Percentiles rank a stretch among this genome's conserved stretches.
Evolutionary conservation across 2,329 filamentous ascomycete species (phyloP).

Genomic region (Fusarium avenaceum): DNA sequence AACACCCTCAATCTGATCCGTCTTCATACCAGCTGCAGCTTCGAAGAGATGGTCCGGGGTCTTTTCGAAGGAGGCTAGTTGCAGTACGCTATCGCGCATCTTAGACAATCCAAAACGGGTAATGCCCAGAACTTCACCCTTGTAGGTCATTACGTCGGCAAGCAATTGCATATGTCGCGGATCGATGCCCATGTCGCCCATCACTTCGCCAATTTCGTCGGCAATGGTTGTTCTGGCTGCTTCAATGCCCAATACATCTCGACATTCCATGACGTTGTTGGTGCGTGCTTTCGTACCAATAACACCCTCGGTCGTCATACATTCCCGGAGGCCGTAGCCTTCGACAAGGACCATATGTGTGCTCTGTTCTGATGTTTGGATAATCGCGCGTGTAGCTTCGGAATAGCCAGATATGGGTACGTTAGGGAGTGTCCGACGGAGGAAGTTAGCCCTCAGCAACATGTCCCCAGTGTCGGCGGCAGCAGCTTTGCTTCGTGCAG

Average conservation of each 20-base stretch:
- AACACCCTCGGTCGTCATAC: constrained; percentile 95
- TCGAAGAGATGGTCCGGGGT: constrained; percentile 98
- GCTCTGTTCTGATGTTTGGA: constrained; percentile 80
- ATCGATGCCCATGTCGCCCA: constrained; percentile 95
- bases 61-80: constrained; percentile 97
- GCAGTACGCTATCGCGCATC: constrained; percentile 94
- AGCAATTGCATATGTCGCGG: constrained; percentile 97
- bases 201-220: constrained; percentile 87
- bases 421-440: constrained; percentile 83
- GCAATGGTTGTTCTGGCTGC: constrained; percentile 92
- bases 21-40: constrained; percentile 91
- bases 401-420: constrained; percentile 93
- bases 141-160: constrained; percentile 99
- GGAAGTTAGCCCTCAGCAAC: constrained; percentile 83
- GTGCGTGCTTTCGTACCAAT: constrained; percentile 79
- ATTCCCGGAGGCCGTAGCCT: constrained; percentile 89
- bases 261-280: constrained; percentile 92
- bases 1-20: constrained; percentile 91
- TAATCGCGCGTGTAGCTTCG: constrained; percentile 87
- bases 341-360: constrained; percentile 87
- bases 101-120: constrained; percentile 96
- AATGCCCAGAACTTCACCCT: constrained; percentile 95
- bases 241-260: constrained; percentile 92
- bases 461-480: constrained; percentile 62
- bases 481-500: constrained; percentile 60